A percentile compares a stretch with the other conserved stretches of the same genome.
phyloP scores from a whole-genome alignment of 2,329 filamentous ascomycete genomes.

The Colletotrichum sp. region DNA sequence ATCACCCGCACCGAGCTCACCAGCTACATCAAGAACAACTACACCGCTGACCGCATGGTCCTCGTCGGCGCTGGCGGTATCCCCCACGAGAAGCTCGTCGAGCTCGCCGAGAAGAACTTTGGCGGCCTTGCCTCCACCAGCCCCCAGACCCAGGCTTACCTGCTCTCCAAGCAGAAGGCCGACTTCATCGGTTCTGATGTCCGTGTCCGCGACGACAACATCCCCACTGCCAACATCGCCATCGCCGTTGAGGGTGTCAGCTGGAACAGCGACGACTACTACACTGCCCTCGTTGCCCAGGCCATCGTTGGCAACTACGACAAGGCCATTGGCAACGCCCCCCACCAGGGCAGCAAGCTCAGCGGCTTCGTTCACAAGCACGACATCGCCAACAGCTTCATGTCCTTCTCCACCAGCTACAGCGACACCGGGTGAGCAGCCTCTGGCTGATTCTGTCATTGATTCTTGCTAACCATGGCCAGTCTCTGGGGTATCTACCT shows the following conservation, averaged over 20 bases:
- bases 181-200: constrained; percentile 98
- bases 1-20: constrained; percentile 90
- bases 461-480: constrained; percentile 30
- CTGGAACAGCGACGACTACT: constrained; percentile 99
- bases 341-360: constrained; percentile 97
- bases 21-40: constrained; percentile 99
- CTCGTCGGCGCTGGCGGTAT: constrained; percentile 94
- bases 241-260: constrained; percentile 99
- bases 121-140: constrained; percentile 76
- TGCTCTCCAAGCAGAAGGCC: constrained; percentile 84
- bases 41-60: constrained; percentile 99
- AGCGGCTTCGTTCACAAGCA: constrained; percentile 93
- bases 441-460: constrained; percentile 24
- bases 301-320: constrained; percentile 99
- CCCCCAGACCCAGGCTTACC: constrained; percentile 75
- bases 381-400: constrained; percentile 98
- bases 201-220: constrained; percentile 92
- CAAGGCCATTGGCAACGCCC: constrained; percentile 96
- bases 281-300: constrained; percentile 95
- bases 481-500: constrained; percentile 99
- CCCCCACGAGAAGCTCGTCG: constrained; percentile 91
- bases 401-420: constrained; percentile 99
- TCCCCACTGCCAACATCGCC: constrained; percentile 96
- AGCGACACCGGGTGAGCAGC: constrained; percentile 90
- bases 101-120: constrained; percentile 97